Evolutionary conservation across 768 basidiomycete genomes (phyloP), one percentile per base, ranked within the genome.

Genomic region (Lactarius hengduanensis): DNA sequence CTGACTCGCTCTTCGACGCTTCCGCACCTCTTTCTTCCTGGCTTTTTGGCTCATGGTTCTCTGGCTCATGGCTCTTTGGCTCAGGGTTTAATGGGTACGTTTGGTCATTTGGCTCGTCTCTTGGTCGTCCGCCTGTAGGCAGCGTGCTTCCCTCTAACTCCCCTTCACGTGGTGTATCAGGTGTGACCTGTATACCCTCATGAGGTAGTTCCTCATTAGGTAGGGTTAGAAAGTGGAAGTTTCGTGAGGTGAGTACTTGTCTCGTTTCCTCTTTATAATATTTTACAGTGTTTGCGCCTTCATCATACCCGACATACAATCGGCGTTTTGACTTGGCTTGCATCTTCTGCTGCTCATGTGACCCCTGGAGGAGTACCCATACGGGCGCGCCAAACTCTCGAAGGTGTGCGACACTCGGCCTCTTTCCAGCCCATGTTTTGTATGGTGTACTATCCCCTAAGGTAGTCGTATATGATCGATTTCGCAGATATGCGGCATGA

Each of bases 381-480:
- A 59, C 41, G 1, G 58, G 26, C 1, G 26, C 26, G 1, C 58
- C 40, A 4, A 59, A 59, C 10, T 59, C 26, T 0, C 26, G 3
- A 13, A 59, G 58, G 15, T 59, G 58, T 0, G 8, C 7, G 0
- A 59, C 16, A 3, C 43, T 3, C 0, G 28, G 58, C 26, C 7
- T 40, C 3, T 18, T 8, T 9, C 15, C 6, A 18, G 7, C 1
- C 58, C 58, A 59, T 2, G 2, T 2, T 3, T 59, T 16, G 18
- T 43, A 59, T 4, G 28, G 58, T 1, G 58, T 59, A 1, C 0
- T 0, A 4, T 4, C n/a, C 10, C 11, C 20, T 22, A 47, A 3
- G 0, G n/a, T 1, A 0, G 0, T 22, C 0, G n/a, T 47, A 4
- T n/a, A 22, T 9, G 45, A 8, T 1, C 10, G 6, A 4, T 47